Percentiles rank a stretch among this genome's conserved stretches.
Evolutionary conservation across 2,329 filamentous ascomycete species (phyloP).

Genomic region (Thermomyces lanuginosus): DNA sequence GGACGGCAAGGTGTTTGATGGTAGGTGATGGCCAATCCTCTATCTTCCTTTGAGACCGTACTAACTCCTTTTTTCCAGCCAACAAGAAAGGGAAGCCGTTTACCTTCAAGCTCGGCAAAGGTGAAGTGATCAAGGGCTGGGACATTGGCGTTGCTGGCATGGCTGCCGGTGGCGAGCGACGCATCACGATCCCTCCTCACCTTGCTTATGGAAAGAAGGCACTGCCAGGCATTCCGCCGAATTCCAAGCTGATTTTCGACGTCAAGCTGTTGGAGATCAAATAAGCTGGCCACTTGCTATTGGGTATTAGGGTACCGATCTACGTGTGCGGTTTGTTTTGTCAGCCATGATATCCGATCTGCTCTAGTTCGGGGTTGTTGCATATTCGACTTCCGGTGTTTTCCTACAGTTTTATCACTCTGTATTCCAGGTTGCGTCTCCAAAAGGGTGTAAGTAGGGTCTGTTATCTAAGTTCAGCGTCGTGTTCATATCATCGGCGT

Average conservation of each 20-base stretch:
- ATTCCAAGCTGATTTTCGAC: constrained; percentile 86
- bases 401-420: too few species aligned
- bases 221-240: constrained; percentile 70
- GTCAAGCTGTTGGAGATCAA: constrained; percentile 73
- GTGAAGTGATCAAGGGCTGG: constrained; percentile 98
- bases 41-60: constrained; percentile 3
- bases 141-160: constrained; percentile 89
- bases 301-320: too few species aligned
- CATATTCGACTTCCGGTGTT: too few species aligned
- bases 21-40: constrained; percentile 36
- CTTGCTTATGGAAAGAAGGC: constrained; percentile 79
- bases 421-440: too few species aligned
- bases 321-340: too few species aligned
- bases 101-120: constrained; percentile 81
- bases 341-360: too few species aligned
- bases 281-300: constrained; percentile 37
- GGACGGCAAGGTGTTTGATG: constrained; percentile 89
- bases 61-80: constrained; percentile 35
- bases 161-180: constrained; percentile 81
- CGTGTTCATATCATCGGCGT: too few species aligned
- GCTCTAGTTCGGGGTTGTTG: too few species aligned
- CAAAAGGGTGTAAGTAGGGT: too few species aligned
- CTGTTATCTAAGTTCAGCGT: too few species aligned
- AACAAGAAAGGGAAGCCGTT: constrained; percentile 99
- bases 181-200: constrained; percentile 72